These are phyloP conservation scores for Prorocentrum cordatum DNA, from an alignment of 169 alveolate genomes.

Conservation along the genomic window DNA sequence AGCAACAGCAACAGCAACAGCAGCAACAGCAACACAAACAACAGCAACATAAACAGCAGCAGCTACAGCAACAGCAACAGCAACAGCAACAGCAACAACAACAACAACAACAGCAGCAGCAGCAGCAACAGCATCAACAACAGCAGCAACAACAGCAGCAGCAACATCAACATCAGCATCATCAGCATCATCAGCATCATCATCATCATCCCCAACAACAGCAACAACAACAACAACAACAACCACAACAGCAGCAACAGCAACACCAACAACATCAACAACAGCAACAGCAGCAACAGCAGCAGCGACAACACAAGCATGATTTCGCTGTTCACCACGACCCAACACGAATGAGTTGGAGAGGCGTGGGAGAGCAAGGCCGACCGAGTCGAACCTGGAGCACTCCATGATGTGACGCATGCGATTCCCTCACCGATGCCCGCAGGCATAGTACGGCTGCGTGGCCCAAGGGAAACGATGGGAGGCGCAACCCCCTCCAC, in stretches of 20 bases:
- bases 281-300: background rate
- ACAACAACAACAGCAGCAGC: background rate
- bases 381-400: too few relatives aligned
- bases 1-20: background rate
- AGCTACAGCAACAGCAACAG: background rate
- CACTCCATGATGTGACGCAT: too few relatives aligned
- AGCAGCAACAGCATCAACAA: background rate
- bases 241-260: background rate
- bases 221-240: constrained; percentile 1
- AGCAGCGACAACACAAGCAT: background rate
- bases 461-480: too few relatives aligned
- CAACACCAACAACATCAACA: constrained; percentile 5
- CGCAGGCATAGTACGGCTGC: too few relatives aligned
- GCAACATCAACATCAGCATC: background rate
- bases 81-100: background rate
- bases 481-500: too few relatives aligned
- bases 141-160: background rate
- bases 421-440: too few relatives aligned
- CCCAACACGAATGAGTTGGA: too few relatives aligned
- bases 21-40: background rate
- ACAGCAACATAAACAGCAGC: background rate
- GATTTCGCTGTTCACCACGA: too few relatives aligned
- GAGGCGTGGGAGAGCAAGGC: too few relatives aligned
- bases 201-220: background rate
- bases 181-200: background rate